These are phyloP conservation scores for Hypsizygus marmoreus DNA, from an alignment of 768 basidiomycete genomes.

Conservation along the genomic window DNA sequence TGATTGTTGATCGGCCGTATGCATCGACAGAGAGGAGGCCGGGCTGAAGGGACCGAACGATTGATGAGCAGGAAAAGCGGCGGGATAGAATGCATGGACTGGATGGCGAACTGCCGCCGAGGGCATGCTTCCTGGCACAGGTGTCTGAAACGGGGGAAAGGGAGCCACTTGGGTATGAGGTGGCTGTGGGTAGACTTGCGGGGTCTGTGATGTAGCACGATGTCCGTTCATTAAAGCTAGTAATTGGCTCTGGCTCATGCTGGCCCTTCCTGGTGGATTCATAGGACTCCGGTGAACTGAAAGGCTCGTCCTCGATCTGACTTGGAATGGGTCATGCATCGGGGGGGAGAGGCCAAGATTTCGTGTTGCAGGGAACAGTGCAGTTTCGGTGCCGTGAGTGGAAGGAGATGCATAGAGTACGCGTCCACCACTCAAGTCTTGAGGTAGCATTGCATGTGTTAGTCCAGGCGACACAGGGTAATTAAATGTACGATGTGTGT, in stretches of 20 bases:
- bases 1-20: neutral
- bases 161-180: neutral
- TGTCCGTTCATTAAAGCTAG: conserved; percentile 43
- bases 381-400: neutral
- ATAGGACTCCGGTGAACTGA: conserved; percentile 37
- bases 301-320: conserved; percentile 51
- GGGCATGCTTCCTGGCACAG: neutral
- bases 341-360: neutral
- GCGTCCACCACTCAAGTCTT: conserved; percentile 21
- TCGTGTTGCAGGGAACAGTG: neutral
- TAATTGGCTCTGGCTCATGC: conserved; percentile 55
- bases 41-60: neutral
- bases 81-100: neutral
- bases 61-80: neutral
- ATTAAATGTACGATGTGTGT: conserved; percentile 9
- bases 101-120: no score
- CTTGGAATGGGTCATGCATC: conserved; percentile 39
- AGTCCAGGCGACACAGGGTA: conserved; percentile 26
- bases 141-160: neutral
- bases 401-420: conserved; percentile 37
- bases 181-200: neutral
- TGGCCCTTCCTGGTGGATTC: conserved; percentile 40
- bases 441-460: conserved; percentile 26
- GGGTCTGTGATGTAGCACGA: conserved; percentile 13
- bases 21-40: neutral